phyloP scores from a whole-genome alignment of 208 protist species.

The Leishmania tarentolae region DNA sequence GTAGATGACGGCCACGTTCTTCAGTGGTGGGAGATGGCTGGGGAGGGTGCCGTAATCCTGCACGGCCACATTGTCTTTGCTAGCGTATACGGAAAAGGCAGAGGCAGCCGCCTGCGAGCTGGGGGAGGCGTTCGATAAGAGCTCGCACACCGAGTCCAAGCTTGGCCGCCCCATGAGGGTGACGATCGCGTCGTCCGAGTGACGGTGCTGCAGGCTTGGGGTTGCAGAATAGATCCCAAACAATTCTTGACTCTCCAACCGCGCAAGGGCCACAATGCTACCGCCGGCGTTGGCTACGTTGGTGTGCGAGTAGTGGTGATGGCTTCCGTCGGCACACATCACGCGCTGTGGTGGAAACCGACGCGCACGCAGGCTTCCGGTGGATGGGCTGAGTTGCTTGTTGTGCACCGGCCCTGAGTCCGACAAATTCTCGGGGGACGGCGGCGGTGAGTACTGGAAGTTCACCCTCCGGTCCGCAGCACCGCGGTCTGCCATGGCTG shows the following conservation, averaged over 20 bases:
- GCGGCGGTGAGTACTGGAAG: not conserved
- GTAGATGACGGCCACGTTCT: constrained; percentile 50
- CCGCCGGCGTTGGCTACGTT: constrained; percentile 2
- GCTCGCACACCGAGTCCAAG: constrained; percentile 23
- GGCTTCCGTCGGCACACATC: not conserved
- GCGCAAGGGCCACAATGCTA: constrained; percentile 1
- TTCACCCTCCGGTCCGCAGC: not conserved
- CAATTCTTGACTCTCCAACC: constrained; percentile 18
- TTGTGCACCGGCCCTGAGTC: not conserved
- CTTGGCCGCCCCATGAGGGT: constrained; percentile 14
- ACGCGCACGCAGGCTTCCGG: constrained; percentile 36
- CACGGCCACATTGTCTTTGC: constrained; percentile 18
- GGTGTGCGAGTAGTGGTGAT: not conserved
- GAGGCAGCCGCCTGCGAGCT: constrained; percentile 3
- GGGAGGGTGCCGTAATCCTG: constrained; percentile 21
- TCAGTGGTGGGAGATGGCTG: not conserved
- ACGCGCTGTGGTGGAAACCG: constrained; percentile 23
- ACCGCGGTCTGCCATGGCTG: not conserved
- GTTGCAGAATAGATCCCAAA: constrained; percentile 4
- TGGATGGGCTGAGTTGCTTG: constrained; percentile 3
- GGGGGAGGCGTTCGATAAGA: constrained; percentile 18
- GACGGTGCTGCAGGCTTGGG: constrained; percentile 13
- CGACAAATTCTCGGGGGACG: not conserved
- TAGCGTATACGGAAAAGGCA: constrained; percentile 5
- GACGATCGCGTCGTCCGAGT: constrained; percentile 16